These are phyloP conservation scores for Monosporozyma solicola DNA, from an alignment of 805 yeast species.

Conservation along the genomic window DNA sequence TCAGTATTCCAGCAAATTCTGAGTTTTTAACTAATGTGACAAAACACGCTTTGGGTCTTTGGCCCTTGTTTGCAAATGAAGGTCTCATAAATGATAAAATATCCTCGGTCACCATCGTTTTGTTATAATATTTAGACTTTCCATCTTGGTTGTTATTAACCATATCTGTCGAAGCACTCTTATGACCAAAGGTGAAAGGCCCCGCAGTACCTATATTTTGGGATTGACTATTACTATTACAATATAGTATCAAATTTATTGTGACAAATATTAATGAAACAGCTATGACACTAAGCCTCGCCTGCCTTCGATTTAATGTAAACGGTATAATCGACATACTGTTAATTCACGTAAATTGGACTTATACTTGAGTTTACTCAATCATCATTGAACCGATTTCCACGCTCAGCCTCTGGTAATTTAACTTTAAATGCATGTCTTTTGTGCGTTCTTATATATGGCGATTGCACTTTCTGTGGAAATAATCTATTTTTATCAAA, in stretches of 20 bases:
- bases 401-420: no score
- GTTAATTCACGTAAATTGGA: no score
- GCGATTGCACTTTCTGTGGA: no score
- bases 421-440: no score
- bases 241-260: neutral
- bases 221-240: neutral
- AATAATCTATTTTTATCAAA: no score
- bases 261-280: neutral
- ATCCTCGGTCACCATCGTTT: neutral
- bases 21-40: conserved; percentile 60
- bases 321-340: neutral
- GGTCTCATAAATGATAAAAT: conserved; percentile 8
- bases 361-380: no score
- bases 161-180: neutral
- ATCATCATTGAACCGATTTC: no score
- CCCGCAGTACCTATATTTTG: neutral
- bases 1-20: conserved; percentile 47
- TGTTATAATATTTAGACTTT: no score
- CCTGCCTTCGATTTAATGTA: neutral
- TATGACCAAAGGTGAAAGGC: neutral
- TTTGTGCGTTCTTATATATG: no score
- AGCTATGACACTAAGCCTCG: neutral
- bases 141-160: neutral
- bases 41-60: conserved; percentile 46
- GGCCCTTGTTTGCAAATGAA: conserved; percentile 11